Conservation (phyloP, 495 filamentous ascomycete species). For the Tuber brumale region DNA sequence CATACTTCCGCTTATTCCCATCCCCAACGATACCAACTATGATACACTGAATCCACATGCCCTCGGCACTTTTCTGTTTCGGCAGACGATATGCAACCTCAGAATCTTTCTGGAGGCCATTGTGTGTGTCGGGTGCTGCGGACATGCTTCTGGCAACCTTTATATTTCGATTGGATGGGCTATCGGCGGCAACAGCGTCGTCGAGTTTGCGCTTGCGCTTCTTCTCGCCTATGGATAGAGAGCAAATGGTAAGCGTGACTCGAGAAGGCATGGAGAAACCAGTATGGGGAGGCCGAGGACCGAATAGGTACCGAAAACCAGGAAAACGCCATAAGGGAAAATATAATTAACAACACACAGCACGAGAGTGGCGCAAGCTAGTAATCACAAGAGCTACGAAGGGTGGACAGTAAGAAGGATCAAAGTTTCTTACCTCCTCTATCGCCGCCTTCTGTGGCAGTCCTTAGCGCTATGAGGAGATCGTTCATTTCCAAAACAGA, state of each 20-base stretch:
- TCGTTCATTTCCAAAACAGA: slow-evolving; percentile 28
- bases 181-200: slow-evolving; percentile 38
- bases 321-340: neutral
- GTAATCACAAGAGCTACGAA: neutral
- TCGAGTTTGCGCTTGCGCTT: slow-evolving; percentile 43
- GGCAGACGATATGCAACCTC: slow-evolving; percentile 47
- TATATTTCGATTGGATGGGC: slow-evolving; percentile 40
- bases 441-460: slow-evolving; percentile 41
- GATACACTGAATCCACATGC: slow-evolving; percentile 81
- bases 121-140: slow-evolving; percentile 31
- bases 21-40: slow-evolving; percentile 79
- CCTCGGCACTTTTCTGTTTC: slow-evolving; percentile 61
- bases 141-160: slow-evolving; percentile 41
- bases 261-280: slow-evolving; percentile 13
- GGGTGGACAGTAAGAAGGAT: neutral
- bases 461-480: slow-evolving; percentile 40
- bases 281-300: slow-evolving; percentile 11
- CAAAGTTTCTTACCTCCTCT: slow-evolving; percentile 38
- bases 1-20: slow-evolving; percentile 68
- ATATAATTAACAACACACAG: slow-evolving; percentile 5
- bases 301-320: neutral
- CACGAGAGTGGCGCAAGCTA: neutral
- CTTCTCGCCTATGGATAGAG: slow-evolving; percentile 33
- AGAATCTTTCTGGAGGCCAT: slow-evolving; percentile 32
- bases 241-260: slow-evolving; percentile 23